Evolutionary conservation across 129 eudicot species (phyloP).

Genomic region (Escallonia herrerae): DNA sequence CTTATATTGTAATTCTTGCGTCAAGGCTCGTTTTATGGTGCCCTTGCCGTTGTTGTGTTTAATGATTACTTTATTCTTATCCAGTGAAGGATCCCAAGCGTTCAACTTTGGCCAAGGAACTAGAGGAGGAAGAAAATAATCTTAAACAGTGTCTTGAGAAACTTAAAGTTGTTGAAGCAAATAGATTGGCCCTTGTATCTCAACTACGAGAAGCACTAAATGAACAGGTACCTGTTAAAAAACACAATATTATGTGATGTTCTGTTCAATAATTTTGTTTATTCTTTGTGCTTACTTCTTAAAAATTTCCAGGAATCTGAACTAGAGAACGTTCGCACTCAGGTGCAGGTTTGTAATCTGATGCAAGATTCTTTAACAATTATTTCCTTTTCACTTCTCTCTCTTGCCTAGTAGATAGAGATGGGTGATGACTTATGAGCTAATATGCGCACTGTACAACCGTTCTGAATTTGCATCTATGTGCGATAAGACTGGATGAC

Average conservation of each 20-base stretch:
- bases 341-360: conserved; percentile 68
- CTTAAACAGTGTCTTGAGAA: conserved; percentile 68
- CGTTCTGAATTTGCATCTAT: not conserved
- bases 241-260: not conserved
- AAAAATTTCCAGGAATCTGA: conserved; percentile 63
- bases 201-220: conserved; percentile 68
- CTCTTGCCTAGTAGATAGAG: not conserved
- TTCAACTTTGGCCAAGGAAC: conserved; percentile 48
- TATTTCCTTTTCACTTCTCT: not conserved
- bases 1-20: not conserved
- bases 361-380: not conserved
- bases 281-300: conserved; percentile 7
- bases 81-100: conserved; percentile 84
- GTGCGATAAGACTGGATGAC: too few relatives aligned
- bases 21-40: not conserved
- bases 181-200: conserved; percentile 75
- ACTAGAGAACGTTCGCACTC: conserved; percentile 89
- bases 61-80: conserved; percentile 10
- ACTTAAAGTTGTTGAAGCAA: conserved; percentile 83
- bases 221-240: conserved; percentile 53
- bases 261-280: not conserved
- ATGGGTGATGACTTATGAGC: not conserved
- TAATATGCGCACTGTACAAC: not conserved
- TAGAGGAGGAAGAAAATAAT: conserved; percentile 66
- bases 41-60: not conserved